Base-by-base conservation (phyloP, 164 flowering plant species). In the Buxus sempervirens region DNA sequence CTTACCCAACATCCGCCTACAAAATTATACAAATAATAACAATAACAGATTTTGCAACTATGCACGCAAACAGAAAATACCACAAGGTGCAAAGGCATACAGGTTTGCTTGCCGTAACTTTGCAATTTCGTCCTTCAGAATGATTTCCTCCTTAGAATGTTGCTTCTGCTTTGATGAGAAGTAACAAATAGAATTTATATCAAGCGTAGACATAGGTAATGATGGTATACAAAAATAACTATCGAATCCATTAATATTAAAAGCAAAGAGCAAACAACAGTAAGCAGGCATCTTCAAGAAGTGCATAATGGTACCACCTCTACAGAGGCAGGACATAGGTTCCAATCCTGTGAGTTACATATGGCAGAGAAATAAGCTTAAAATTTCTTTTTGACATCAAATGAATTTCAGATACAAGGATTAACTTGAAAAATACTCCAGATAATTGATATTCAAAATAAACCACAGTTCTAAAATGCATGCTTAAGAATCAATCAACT, bases 1-100 rank as follows among this genome's bases (percentile, higher is more conserved):
- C 73, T 85, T 85, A 28, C 97, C 97, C 80, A 75, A 62, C 70
- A 91, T 71, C 70, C 67, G 84, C 84, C 95, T 89, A 66, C 36
- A 74, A 38, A 32, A 48, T 13, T 36, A 75, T 20, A 27, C 22
- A 3, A 24, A 45, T 18, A 49, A 19, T 16, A 54, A 22, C 22
- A 15, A 6, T 14, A 15, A 16, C 0, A 16, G 26, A 58, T 26
- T 32, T 19, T 61, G 0, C 60, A 54, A 3, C 38, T 32, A 28
- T n/a, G n/a, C n/a, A n/a, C n/a, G 12, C 6, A 19, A 55, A 60
- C 23, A 2, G 65, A 18, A 24, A 24, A 21, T 4, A 21, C 9
- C 21, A 20, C 58, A 10, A 24, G 24, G 60, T 22, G 24, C 25
- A 21, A 76, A 63, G 48, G 65, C 87, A 63, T 84, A 91, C 97